These are phyloP conservation scores for Aspergillus clavatus DNA, from an alignment of 2,329 filamentous ascomycete genomes.

Conservation along the genomic window DNA sequence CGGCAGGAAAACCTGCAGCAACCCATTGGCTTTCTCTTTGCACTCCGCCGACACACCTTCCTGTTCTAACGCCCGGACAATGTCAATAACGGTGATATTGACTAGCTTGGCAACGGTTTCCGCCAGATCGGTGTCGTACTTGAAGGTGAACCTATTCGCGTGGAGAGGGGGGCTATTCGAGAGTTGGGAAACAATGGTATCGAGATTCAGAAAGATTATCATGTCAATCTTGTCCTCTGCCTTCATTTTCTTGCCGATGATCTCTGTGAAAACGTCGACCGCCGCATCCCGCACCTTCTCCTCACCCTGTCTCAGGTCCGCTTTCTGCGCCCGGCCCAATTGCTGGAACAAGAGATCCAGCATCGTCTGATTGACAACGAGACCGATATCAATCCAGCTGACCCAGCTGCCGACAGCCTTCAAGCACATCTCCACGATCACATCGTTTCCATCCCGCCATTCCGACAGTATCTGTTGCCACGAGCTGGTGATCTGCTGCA, in stretches of 20 bases:
- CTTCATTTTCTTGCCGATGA: conserved; percentile 97
- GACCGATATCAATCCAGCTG: conserved; percentile 94
- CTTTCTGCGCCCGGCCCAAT: conserved; percentile 66
- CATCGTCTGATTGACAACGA: conserved; percentile 87
- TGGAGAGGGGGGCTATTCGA: conserved; percentile 75
- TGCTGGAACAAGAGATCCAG: conserved; percentile 80
- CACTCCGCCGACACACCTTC: conserved; percentile 56
- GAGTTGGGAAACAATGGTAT: conserved; percentile 78
- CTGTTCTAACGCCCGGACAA: conserved; percentile 80
- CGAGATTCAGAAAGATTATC: conserved; percentile 84
- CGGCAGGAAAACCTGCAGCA: conserved; percentile 78
- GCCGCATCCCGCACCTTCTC: conserved; percentile 85
- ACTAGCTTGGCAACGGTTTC: conserved; percentile 94
- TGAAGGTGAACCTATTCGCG: conserved; percentile 71
- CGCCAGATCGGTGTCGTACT: conserved; percentile 92
- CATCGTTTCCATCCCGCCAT: conserved; percentile 67
- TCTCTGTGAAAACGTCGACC: conserved; percentile 92
- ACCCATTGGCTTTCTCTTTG: conserved; percentile 69
- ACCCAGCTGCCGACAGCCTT: conserved; percentile 96
- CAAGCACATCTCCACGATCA: conserved; percentile 78
- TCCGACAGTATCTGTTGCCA: conserved; percentile 87
- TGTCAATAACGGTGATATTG: conserved; percentile 81
- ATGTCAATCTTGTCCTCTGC: conserved; percentile 88
- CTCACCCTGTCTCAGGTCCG: conserved; percentile 60
- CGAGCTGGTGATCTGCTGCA: conserved; percentile 77